These are phyloP conservation scores for Plasmopara halstedii DNA, from an alignment of 352 stramenopile species.

Conservation along the genomic window DNA sequence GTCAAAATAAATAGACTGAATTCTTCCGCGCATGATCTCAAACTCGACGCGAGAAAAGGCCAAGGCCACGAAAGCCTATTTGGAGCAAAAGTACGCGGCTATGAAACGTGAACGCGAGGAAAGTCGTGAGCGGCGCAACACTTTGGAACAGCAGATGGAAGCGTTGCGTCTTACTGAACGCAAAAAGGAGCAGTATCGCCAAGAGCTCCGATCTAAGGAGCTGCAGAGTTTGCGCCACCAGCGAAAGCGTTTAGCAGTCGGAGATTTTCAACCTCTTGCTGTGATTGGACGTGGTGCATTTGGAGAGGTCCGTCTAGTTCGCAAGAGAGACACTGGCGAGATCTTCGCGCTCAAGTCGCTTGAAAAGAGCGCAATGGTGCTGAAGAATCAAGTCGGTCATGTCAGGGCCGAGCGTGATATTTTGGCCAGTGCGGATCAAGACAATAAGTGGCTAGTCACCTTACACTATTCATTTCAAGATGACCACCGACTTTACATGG, in stretches of 20 bases:
- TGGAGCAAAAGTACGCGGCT: conserved; percentile 85
- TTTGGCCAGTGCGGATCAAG: conserved; percentile 87
- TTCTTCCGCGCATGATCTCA: conserved; percentile 45
- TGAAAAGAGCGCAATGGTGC: conserved; percentile 86
- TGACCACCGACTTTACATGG: conserved; percentile 82
- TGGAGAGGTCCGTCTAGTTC: conserved; percentile 92
- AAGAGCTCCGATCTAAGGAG: conserved; percentile 69
- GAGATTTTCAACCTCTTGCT: conserved; percentile 96
- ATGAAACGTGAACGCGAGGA: conserved; percentile 87
- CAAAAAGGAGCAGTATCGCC: conserved; percentile 75
- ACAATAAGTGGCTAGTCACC: conserved; percentile 96
- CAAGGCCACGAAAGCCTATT: conserved; percentile 80
- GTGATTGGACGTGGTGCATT: conserved; percentile 99
- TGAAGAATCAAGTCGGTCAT: conserved; percentile 94
- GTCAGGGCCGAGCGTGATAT: conserved; percentile 97
- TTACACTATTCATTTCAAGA: conserved; percentile 98
- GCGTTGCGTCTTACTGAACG: conserved; percentile 64
- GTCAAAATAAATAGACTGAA: background rate
- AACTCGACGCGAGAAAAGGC: conserved; percentile 82
- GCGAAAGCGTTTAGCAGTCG: conserved; percentile 65
- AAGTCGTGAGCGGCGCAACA: conserved; percentile 61
- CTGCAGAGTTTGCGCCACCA: conserved; percentile 73
- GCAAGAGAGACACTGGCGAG: conserved; percentile 75
- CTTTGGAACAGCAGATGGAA: conserved; percentile 79
- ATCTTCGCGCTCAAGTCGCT: conserved; percentile 91